phyloP scores from a whole-genome alignment of 805 yeast species.

The Lipomyces lipofer region DNA sequence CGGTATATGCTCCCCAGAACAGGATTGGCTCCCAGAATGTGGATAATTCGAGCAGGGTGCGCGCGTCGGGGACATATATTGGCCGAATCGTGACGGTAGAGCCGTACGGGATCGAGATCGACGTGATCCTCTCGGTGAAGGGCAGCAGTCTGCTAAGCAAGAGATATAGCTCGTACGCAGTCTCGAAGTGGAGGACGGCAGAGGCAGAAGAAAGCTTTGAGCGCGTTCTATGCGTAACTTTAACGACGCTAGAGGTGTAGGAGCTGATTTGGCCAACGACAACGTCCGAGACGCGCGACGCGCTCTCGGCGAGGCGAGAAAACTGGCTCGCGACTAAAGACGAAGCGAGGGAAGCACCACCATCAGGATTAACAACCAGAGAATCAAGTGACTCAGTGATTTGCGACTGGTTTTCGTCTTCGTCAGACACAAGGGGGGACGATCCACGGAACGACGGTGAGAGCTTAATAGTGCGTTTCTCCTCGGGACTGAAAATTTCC shows the following conservation, averaged over 20 bases:
- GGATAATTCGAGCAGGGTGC: conserved; percentile 11
- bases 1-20: conserved; percentile 33
- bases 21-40: conserved; percentile 36
- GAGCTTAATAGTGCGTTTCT: not conserved
- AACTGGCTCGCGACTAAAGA: not conserved
- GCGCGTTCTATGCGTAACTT: conserved; percentile 6
- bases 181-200: conserved; percentile 3
- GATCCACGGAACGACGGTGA: not conserved
- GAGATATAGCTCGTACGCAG: conserved; percentile 10
- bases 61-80: conserved; percentile 24
- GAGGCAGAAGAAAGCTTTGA: conserved; percentile 18
- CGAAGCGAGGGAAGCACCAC: not conserved
- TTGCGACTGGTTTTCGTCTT: no score
- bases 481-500: not conserved
- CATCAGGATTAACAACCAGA: no score
- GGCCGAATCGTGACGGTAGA: not conserved
- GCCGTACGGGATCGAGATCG: conserved; percentile 5
- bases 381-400: no score
- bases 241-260: conserved; percentile 1
- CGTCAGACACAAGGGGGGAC: not conserved
- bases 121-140: not conserved
- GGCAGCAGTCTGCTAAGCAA: conserved; percentile 13
- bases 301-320: not conserved
- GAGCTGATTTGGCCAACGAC: not conserved
- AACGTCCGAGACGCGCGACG: not conserved